These are phyloP conservation scores for Pyrenophora graminea DNA, from an alignment of 2,329 filamentous ascomycete genomes.

Conservation along the genomic window DNA sequence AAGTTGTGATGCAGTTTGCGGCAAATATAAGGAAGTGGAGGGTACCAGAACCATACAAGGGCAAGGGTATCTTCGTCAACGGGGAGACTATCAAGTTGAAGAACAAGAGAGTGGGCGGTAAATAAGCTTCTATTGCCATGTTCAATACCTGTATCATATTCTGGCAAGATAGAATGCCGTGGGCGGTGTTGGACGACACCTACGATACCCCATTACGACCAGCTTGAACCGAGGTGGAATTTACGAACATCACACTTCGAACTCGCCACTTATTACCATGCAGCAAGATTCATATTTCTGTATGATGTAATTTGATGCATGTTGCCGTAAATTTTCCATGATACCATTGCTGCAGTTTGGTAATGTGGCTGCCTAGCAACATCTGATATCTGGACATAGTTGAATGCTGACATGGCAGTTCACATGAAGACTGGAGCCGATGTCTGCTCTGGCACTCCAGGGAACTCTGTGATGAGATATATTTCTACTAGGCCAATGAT, in stretches of 20 bases:
- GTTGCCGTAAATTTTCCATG: not conserved
- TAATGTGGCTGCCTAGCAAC: not conserved
- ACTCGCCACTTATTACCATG: not conserved
- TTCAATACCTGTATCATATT: slow-evolving; percentile 24
- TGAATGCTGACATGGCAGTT: not conserved
- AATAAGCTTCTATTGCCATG: slow-evolving; percentile 36
- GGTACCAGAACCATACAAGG: slow-evolving; percentile 95
- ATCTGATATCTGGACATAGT: not conserved
- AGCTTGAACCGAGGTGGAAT: not conserved
- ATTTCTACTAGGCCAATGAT: too few relatives aligned
- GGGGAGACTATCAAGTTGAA: slow-evolving; percentile 98
- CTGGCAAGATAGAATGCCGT: not conserved
- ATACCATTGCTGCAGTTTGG: not conserved
- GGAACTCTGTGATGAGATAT: too few relatives aligned
- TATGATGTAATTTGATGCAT: not conserved
- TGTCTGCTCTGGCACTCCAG: too few relatives aligned
- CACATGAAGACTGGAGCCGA: too few relatives aligned
- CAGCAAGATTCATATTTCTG: not conserved
- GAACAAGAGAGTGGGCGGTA: slow-evolving; percentile 69
- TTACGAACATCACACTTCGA: not conserved
- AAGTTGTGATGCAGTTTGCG: slow-evolving; percentile 87
- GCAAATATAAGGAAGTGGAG: slow-evolving; percentile 88
- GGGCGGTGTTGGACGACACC: not conserved
- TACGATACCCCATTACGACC: not conserved
- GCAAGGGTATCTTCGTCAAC: slow-evolving; percentile 98